These are phyloP conservation scores for Emydomyces testavorans DNA, from an alignment of 2,329 filamentous ascomycete species.

Conservation along the genomic window DNA sequence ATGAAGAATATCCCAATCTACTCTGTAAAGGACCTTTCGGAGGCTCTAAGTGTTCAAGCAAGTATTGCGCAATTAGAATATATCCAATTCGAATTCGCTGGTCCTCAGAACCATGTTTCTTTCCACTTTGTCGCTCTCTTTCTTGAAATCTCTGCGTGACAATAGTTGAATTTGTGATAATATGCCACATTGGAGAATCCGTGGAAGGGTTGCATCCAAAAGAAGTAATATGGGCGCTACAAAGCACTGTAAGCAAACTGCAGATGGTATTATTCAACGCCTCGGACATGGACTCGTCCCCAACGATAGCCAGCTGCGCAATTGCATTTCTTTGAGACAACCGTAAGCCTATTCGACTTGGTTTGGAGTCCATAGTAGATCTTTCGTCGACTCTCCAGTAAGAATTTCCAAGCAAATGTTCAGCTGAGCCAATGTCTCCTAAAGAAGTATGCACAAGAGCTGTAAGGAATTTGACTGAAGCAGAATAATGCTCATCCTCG, in stretches of 20 bases:
- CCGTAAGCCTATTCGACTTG: not conserved
- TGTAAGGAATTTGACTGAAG: conserved; percentile 17
- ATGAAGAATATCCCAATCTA: not conserved
- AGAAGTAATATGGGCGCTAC: conserved; percentile 12
- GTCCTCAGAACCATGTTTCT: not conserved
- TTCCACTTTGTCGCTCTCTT: not conserved
- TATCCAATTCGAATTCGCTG: conserved; percentile 13
- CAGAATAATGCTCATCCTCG: conserved; percentile 25
- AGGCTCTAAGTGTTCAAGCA: conserved; percentile 8
- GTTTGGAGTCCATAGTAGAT: not conserved
- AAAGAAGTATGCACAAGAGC: conserved; percentile 10
- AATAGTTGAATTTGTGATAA: conserved; percentile 10
- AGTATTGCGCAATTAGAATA: conserved; percentile 16
- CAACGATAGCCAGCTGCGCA: not conserved
- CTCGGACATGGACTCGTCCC: not conserved
- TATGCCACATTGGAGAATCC: conserved; percentile 11
- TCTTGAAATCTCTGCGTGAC: conserved; percentile 11
- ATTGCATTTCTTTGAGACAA: not conserved
- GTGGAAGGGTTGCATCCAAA: not conserved
- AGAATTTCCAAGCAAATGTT: not conserved
- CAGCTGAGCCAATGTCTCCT: not conserved
- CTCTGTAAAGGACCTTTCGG: not conserved
- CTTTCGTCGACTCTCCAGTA: not conserved
- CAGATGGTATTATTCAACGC: conserved; percentile 17
- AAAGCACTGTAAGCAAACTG: conserved; percentile 16